phyloP scores from a whole-genome alignment of 2,329 filamentous ascomycete species.

The Ceratocystis diversiconidia region DNA sequence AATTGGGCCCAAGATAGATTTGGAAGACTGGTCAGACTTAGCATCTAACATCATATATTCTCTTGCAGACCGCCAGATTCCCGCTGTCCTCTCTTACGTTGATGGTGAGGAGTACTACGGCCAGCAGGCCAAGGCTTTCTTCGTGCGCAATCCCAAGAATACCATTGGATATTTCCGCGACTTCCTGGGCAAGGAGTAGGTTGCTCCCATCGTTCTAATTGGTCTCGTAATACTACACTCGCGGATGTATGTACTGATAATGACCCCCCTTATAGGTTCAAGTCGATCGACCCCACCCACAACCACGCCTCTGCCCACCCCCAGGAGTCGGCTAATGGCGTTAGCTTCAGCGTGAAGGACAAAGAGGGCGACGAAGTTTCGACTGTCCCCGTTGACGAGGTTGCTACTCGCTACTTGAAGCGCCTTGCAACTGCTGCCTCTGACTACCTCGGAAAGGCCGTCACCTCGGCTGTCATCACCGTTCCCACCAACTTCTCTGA shows the following conservation, averaged over 20 bases:
- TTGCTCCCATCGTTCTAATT: slow-evolving; percentile 11
- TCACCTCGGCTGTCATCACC: slow-evolving; percentile 89
- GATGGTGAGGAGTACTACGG: slow-evolving; percentile 95
- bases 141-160: slow-evolving; percentile 84
- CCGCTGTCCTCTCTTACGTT: slow-evolving; percentile 84
- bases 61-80: slow-evolving; percentile 77
- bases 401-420: slow-evolving; percentile 70
- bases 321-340: slow-evolving; percentile 52
- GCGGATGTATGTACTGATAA: not conserved
- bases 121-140: slow-evolving; percentile 83
- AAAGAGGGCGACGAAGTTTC: slow-evolving; percentile 39
- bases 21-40: not conserved
- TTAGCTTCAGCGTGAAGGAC: slow-evolving; percentile 77
- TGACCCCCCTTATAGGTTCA: slow-evolving; percentile 44
- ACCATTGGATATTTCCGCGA: slow-evolving; percentile 94
- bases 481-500: slow-evolving; percentile 89
- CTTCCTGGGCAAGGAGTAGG: slow-evolving; percentile 84
- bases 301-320: slow-evolving; percentile 90
- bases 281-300: slow-evolving; percentile 84
- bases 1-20: not conserved
- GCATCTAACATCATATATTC: no score
- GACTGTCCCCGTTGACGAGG: slow-evolving; percentile 61
- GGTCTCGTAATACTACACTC: not conserved
- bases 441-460: slow-evolving; percentile 82
- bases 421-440: slow-evolving; percentile 71